Conservation (phyloP, 768 basidiomycete species). For the Russula abietina region DNA sequence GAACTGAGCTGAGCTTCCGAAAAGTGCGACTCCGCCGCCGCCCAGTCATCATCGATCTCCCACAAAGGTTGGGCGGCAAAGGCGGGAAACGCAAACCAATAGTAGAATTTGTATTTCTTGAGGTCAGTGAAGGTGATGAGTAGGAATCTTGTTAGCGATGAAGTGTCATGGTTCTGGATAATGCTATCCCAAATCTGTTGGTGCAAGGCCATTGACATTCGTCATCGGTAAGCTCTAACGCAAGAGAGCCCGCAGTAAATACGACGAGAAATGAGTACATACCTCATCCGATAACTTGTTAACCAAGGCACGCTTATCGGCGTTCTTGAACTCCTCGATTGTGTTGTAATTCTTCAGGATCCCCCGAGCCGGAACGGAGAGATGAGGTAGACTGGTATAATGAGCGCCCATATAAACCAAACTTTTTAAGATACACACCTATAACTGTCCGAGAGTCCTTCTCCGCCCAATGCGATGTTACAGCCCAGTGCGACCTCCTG, state of each 20-base stretch:
- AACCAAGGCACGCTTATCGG: conserved; percentile 85
- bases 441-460: conserved; percentile 49
- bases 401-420: background rate
- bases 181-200: conserved; percentile 69
- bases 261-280: conserved; percentile 17
- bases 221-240: background rate
- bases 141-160: conserved; percentile 69
- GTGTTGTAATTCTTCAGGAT: conserved; percentile 93
- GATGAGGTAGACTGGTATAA: conserved; percentile 39
- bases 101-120: conserved; percentile 96
- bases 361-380: conserved; percentile 53
- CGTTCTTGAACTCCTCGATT: conserved; percentile 89
- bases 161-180: conserved; percentile 44
- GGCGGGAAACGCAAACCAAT: conserved; percentile 98
- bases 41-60: conserved; percentile 72
- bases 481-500: conserved; percentile 66
- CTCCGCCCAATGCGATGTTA: conserved; percentile 56
- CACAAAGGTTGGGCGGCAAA: conserved; percentile 86
- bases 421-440: conserved; percentile 34
- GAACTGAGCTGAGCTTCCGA: conserved; percentile 37
- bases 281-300: conserved; percentile 66
- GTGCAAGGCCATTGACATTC: background rate
- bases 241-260: background rate
- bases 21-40: conserved; percentile 41
- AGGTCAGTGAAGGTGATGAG: conserved; percentile 94